Conservation (phyloP, 2,329 filamentous ascomycete species). For the Furcasterigmium furcatum region DNA sequence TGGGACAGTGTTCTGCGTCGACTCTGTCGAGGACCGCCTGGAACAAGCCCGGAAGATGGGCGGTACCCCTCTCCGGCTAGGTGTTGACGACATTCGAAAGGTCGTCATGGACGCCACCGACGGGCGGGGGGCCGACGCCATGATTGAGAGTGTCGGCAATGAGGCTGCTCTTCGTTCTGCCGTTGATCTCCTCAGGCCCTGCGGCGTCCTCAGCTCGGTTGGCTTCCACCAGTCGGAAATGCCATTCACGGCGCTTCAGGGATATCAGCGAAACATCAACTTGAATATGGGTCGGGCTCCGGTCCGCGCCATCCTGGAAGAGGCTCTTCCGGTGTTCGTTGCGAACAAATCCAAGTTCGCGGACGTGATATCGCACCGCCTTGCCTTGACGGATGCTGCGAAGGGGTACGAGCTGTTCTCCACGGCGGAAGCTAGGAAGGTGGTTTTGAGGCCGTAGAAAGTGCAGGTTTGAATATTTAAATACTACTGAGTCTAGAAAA, state of each 20-base stretch:
- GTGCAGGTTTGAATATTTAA: too few relatives aligned
- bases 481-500: too few relatives aligned
- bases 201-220: constrained; percentile 71
- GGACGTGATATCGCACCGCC: constrained; percentile 37
- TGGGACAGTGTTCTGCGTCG: constrained; percentile 73
- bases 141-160: constrained; percentile 75
- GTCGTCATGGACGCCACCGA: constrained; percentile 72
- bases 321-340: constrained; percentile 62
- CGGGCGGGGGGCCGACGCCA: constrained; percentile 79
- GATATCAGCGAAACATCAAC: constrained; percentile 65
- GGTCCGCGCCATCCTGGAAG: constrained; percentile 65
- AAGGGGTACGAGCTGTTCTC: constrained; percentile 71
- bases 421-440: constrained; percentile 70
- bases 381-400: neutral
- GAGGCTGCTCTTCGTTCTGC: constrained; percentile 66
- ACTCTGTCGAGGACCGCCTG: constrained; percentile 72
- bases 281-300: constrained; percentile 76
- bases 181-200: constrained; percentile 69
- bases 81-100: too few relatives aligned
- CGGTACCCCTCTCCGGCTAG: constrained; percentile 61
- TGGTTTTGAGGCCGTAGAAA: constrained; percentile 61
- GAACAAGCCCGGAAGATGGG: constrained; percentile 70
- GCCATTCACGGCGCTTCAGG: constrained; percentile 63
- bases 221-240: constrained; percentile 75
- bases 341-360: constrained; percentile 64